Conservation (phyloP, 495 filamentous ascomycete genomes). For the Xylaria curta region DNA sequence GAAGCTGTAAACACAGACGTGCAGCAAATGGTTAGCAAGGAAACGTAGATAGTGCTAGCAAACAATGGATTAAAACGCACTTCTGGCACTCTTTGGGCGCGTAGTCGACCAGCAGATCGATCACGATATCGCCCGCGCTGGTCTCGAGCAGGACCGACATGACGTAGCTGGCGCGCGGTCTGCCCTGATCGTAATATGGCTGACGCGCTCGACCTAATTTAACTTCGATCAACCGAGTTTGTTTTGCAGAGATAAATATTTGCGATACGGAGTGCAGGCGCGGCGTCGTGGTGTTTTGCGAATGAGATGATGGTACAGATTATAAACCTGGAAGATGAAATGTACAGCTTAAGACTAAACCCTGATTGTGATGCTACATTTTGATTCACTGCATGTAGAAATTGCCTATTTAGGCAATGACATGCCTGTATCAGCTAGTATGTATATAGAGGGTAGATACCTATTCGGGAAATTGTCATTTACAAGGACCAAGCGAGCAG, state of each 20-base stretch:
- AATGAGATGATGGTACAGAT: neutral
- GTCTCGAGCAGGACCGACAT: slow-evolving; percentile 88
- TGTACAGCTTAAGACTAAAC: neutral
- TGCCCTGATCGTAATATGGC: no score
- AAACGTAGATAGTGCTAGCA: neutral
- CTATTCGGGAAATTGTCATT: neutral
- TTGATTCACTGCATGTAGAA: neutral
- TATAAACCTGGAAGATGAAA: neutral
- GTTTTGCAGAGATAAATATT: neutral
- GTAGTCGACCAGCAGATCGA: slow-evolving; percentile 86
- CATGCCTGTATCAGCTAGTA: neutral
- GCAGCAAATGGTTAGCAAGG: slow-evolving; percentile 1
- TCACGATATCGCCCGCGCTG: slow-evolving; percentile 88
- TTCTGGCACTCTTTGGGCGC: slow-evolving; percentile 91
- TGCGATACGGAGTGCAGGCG: neutral
- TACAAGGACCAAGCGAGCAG: neutral
- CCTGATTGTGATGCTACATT: neutral
- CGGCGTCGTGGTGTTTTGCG: neutral
- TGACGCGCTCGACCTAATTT: neutral
- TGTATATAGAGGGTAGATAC: neutral
- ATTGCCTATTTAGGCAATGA: neutral
- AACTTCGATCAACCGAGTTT: neutral
- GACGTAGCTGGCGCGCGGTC: neutral
- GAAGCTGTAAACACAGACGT: slow-evolving; percentile 65
- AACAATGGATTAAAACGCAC: slow-evolving; percentile 56